These are phyloP conservation scores for Rubia peregrina DNA, from an alignment of 305 asterid genomes.

Conservation along the genomic window DNA sequence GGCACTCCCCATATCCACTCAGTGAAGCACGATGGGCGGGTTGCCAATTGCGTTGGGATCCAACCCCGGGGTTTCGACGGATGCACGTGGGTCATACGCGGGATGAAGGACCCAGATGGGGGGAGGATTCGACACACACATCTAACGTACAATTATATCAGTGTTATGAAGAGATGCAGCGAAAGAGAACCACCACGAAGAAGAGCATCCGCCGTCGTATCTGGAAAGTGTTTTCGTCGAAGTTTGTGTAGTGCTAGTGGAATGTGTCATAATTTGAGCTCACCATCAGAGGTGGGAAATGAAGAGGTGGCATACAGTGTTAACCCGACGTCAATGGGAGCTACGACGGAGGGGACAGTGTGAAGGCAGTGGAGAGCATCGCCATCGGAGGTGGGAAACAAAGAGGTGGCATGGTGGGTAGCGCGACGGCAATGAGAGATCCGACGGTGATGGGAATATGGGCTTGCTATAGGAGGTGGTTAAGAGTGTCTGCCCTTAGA, in stretches of 20 bases:
- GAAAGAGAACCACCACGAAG: slow-evolving; percentile 17
- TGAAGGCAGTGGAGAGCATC: background rate
- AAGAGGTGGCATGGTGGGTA: no score
- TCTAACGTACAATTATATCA: slow-evolving; percentile 47
- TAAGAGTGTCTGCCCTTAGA: no score
- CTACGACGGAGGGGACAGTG: background rate
- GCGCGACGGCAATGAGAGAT: no score
- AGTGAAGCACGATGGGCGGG: slow-evolving; percentile 43
- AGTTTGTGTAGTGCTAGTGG: slow-evolving; percentile 64
- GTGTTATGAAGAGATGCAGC: slow-evolving; percentile 31
- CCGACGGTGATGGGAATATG: no score
- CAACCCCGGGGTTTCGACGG: slow-evolving; percentile 33
- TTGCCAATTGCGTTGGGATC: slow-evolving; percentile 32
- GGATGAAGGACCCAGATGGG: slow-evolving; percentile 8
- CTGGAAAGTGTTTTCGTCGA: slow-evolving; percentile 62
- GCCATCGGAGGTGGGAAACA: no score
- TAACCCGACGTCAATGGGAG: no score
- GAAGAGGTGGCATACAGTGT: background rate
- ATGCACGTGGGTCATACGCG: slow-evolving; percentile 25
- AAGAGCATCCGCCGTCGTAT: slow-evolving; percentile 59
- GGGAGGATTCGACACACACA: slow-evolving; percentile 47
- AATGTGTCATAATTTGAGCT: slow-evolving; percentile 31
- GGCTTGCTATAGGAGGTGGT: no score
- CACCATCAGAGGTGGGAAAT: background rate
- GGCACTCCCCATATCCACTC: slow-evolving; percentile 38